Evolutionary conservation across 2,329 filamentous ascomycete species (phyloP).

Genomic region (Cytospora piceae): DNA sequence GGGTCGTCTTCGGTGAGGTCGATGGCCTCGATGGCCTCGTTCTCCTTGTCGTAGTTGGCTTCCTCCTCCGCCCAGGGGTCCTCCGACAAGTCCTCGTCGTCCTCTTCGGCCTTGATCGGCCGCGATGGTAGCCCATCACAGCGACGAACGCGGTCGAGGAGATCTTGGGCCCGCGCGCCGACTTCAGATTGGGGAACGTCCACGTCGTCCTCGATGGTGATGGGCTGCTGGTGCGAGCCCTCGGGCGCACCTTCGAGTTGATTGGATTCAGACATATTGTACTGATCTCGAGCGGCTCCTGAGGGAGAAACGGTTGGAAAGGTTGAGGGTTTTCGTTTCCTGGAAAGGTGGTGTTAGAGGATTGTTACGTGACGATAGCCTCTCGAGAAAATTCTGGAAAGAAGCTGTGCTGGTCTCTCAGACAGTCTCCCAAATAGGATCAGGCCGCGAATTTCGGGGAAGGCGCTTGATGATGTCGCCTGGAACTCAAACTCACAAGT

Average conservation of each 20-base stretch:
- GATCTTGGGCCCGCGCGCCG: conserved; percentile 5
- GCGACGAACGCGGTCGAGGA: conserved; percentile 8
- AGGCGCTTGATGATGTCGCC: not conserved
- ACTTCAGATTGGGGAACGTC: conserved; percentile 6
- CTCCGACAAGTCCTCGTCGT: conserved; percentile 17
- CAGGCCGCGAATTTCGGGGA: not conserved
- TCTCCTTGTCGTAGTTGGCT: conserved; percentile 22
- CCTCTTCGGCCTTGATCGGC: conserved; percentile 20
- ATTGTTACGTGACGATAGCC: no score
- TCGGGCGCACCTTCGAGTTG: no score
- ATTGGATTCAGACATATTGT: not conserved
- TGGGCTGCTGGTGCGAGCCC: conserved; percentile 13
- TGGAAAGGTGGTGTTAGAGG: not conserved
- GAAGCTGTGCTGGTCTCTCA: no score
- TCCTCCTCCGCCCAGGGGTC: conserved; percentile 26
- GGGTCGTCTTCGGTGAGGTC: conserved; percentile 14
- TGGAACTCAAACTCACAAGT: not conserved
- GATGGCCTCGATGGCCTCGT: conserved; percentile 10
- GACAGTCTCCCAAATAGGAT: not conserved
- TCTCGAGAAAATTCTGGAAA: no score
- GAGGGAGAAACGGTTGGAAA: not conserved
- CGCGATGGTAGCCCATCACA: not conserved
- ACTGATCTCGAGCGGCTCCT: not conserved
- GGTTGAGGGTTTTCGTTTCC: not conserved
- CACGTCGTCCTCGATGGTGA: not conserved